Evolutionary conservation across 257 asterid genomes (phyloP), one percentile per base, ranked within the genome.

Genomic region (Solanum pennellii): DNA sequence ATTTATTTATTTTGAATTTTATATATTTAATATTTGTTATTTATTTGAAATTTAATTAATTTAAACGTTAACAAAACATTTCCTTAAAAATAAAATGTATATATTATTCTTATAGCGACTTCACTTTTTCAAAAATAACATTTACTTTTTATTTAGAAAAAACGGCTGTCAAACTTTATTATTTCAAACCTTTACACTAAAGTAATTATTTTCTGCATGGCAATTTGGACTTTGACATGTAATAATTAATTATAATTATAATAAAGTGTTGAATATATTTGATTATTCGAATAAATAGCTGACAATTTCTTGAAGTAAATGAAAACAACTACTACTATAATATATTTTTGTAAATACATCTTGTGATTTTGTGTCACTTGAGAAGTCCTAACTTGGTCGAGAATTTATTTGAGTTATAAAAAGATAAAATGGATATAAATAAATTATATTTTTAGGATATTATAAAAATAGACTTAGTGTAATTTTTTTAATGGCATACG

Each of bases 1-100:
- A 10, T 2, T n/a, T 23, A 12, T 25, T 12, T 52, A 52, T 6
- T 60, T 60, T 60, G 0, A 60, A 0, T 9, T 21, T 60, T 6
- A 52, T 16, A 52, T 1, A 25, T 11, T 25, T 6, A 0, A 12
- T 25, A 4, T 65, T n/a, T 3, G 1, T 4, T 5, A 25, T 65
- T 0, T 0, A 60, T 60, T 25, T 12, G 0, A 65, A 11, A 65
- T 65, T 65, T 0, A 0, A 65, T 0, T 25, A 65, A 65, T 65
- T 65, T 65, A 0, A 25, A 65, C 0, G 0, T 25, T 0, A 65
- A 12, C 0, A 0, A 25, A 25, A 25, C 1, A 0, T 12, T 2
- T 65, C 9, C 2, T 49, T 15, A 2, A 15, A 49, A 2, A 49
- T 14, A 13, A 44, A 12, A 45, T 45, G 13, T 14, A 47, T 14